These are phyloP conservation scores for Lasiodiplodia theobromae DNA, from an alignment of 2,329 filamentous ascomycete genomes.

Conservation along the genomic window DNA sequence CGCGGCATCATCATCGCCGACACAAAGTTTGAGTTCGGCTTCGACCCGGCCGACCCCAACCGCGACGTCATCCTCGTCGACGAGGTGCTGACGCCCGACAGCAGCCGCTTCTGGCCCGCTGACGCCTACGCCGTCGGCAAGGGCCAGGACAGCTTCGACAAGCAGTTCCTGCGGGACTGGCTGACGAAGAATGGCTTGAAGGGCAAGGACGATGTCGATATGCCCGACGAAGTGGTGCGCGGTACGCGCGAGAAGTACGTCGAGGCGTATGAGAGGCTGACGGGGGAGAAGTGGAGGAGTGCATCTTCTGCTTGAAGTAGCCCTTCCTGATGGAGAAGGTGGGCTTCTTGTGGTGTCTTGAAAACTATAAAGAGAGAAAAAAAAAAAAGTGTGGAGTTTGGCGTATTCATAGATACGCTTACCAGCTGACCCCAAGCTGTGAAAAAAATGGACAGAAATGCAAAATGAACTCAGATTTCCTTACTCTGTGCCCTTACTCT, in stretches of 20 bases:
- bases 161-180: slow-evolving; percentile 79
- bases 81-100: slow-evolving; percentile 80
- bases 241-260: slow-evolving; percentile 76
- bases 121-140: slow-evolving; percentile 74
- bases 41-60: slow-evolving; percentile 61
- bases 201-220: slow-evolving; percentile 73
- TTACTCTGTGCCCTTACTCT: no score
- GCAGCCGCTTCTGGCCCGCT: slow-evolving; percentile 84
- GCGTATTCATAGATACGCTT: not conserved
- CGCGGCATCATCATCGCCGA: slow-evolving; percentile 80
- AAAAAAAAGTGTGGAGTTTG: not conserved
- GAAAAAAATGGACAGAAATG: not conserved
- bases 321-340: no score
- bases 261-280: slow-evolving; percentile 76
- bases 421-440: not conserved
- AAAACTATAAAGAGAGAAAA: not conserved
- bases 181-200: slow-evolving; percentile 75
- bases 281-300: slow-evolving; percentile 53
- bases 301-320: not conserved
- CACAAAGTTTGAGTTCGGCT: slow-evolving; percentile 79
- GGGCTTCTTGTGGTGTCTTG: not conserved
- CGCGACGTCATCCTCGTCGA: slow-evolving; percentile 77
- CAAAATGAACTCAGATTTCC: no score
- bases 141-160: slow-evolving; percentile 86
- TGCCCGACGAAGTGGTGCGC: slow-evolving; percentile 74